Base-by-base conservation (phyloP, 2,329 filamentous ascomycete genomes). In the Aureobasidium melanogenum region DNA sequence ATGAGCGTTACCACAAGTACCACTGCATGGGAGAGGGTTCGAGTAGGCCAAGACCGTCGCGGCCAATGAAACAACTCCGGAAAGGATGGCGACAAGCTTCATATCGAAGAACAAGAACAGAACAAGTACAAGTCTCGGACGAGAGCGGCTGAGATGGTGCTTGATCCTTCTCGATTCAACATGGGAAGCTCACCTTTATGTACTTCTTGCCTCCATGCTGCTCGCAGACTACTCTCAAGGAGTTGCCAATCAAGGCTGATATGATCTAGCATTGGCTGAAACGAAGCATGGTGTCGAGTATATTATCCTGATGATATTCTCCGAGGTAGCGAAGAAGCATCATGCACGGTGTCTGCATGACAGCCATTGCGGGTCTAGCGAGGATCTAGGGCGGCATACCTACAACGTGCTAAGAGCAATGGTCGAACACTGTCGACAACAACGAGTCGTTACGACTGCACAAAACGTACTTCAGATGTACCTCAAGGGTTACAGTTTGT, bases 1-100 rank as follows among this genome's bases (percentile, higher is more conserved):
- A 63, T 82, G 79, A 7, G 74, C 71, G 60, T 79, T 77, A 51
- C 62, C 72, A 68, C 76, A 79, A 14, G 67, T 64, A 41, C 77
- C 77, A 10, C 69, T 71, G 69, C 76, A 79, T 26, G 71, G 30
- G 54, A 72, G 65, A 17, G 76, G 76, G 50, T 74, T 68, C 44
- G 74, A 70, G 63, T 77, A 77, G 38, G 71, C 73, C 55, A 69
- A 30, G 50, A 62, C 64, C n/a, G 61, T 44, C 10, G 64, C 48
- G 14, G 62, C 57, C 36, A 67, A 50, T 2, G 56, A 59, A 22
- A 59, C 56, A 50, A 59, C 56, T 26, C 56, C 43, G 6, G 44
- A 48, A 1, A 59, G 14, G 24, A 59, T 50, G 32, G 30, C 41
- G 10, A 59, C 26, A 34, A 59, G 44, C 56, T 59, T 59, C 56